Evolutionary conservation across 345 rosid genomes (phyloP).

Genomic region (Sisymbrium irio): DNA sequence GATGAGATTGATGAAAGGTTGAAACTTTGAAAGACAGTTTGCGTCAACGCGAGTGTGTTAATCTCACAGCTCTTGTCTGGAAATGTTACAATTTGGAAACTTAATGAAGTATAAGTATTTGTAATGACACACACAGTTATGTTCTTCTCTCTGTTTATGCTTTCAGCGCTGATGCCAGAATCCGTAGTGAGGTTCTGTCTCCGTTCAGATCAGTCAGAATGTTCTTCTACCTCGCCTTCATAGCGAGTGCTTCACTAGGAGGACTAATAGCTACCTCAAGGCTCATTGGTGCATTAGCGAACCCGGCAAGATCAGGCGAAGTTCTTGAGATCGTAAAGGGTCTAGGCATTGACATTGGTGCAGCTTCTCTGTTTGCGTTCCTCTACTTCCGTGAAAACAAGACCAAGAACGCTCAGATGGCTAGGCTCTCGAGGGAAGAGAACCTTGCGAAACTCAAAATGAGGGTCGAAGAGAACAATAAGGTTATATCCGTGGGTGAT

Average conservation of each 20-base stretch:
- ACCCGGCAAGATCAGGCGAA: conserved; percentile 64
- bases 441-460: conserved; percentile 82
- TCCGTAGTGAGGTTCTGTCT: conserved; percentile 85
- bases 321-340: conserved; percentile 63
- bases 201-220: conserved; percentile 91
- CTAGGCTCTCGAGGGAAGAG: conserved; percentile 89
- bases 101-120: neutral
- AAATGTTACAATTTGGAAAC: neutral
- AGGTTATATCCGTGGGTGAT: conserved; percentile 55
- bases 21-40: neutral
- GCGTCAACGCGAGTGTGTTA: neutral
- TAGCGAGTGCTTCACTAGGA: conserved; percentile 78
- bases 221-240: conserved; percentile 90
- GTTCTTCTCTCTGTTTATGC: conserved; percentile 27
- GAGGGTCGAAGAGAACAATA: conserved; percentile 59
- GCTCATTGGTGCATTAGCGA: conserved; percentile 68
- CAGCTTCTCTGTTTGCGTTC: conserved; percentile 70
- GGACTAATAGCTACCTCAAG: conserved; percentile 76
- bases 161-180: conserved; percentile 73
- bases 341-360: conserved; percentile 75
- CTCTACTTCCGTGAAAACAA: conserved; percentile 74
- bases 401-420: conserved; percentile 72
- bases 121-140: neutral
- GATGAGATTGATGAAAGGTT: conserved; percentile 20
- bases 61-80: neutral